Percentiles rank a stretch among this genome's conserved stretches.
These are phyloP conservation scores for Colletotrichum horii DNA, from an alignment of 2,329 filamentous ascomycete species.

Conservation along the genomic window DNA sequence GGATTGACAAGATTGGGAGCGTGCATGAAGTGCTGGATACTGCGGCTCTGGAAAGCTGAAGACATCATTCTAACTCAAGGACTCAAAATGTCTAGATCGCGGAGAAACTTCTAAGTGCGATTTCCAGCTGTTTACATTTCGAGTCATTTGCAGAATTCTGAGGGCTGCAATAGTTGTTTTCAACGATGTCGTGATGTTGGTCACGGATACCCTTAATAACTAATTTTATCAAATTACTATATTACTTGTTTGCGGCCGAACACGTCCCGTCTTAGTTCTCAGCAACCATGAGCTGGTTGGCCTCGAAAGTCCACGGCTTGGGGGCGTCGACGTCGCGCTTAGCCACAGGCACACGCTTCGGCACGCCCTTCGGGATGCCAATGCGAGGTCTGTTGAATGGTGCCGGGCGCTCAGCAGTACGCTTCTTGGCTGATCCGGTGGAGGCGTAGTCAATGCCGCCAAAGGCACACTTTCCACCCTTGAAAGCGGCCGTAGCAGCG, in stretches of 20 bases:
- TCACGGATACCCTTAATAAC: neutral
- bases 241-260: neutral
- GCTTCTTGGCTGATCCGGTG: neutral
- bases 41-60: fast-evolving
- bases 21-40: neutral
- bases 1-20: neutral
- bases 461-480: slow-evolving; percentile 41
- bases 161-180: too few relatives aligned
- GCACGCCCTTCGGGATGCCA: neutral
- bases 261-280: neutral
- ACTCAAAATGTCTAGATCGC: too few relatives aligned
- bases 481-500: slow-evolving; percentile 43
- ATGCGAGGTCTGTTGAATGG: neutral
- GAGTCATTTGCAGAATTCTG: too few relatives aligned
- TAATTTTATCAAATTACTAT: neutral
- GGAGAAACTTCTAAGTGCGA: too few relatives aligned
- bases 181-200: too few relatives aligned
- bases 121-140: too few relatives aligned
- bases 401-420: neutral
- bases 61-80: neutral
- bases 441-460: neutral
- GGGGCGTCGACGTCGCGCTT: neutral
- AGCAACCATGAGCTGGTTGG: neutral
- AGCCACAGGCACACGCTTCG: neutral
- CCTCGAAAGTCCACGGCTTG: neutral